Base-by-base conservation (phyloP, 257 asterid species). In the Solanum arcanum region DNA sequence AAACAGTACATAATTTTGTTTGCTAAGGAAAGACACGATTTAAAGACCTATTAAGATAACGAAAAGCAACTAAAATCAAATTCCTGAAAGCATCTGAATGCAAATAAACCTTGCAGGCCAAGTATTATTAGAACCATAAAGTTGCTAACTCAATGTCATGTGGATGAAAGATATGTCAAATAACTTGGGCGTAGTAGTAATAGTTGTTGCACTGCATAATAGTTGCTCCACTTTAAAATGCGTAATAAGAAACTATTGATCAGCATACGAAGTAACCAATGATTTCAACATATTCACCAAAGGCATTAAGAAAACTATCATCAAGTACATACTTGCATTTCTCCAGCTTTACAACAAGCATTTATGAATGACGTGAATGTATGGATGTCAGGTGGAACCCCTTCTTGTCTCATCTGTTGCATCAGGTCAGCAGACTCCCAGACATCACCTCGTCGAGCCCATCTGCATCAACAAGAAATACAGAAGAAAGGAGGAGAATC, bases 351-450 rank as follows among this genome's bases (percentile, higher is more conserved):
- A 91, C 98, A 95, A 88, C 99, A 96, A 90, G 98, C 98, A 90
- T 95, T 97, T 86, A 97, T 88, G 88, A 96, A 95, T 62, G 99
- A 97, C 9, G 99, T 97, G 90, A 92, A 96, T 39, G 99, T 97
- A 89, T 93, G 99, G 90, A 97, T 96, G 90, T 97, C 99, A 3
- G 99, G 99, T 87, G 89, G 94, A 73, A 97, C 99, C 46, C 97
- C 95, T 88, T 92, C 98, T 91, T 92, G 91, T 88, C 97, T 94
- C 99, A 97, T 97, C 88, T 95, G 99, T 92, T 97, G 99, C 99
- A 97, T 95, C 91, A 97, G 83, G 88, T 97, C 99, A 73, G 99
- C 96, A 86, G 99, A 98, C 92, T 97, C 99, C 99, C 99, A 97
- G 84, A 94, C 98, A 89, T 97, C 99, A 86, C 99, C 99, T 89